phyloP scores from a whole-genome alignment of 129 eudicot species.

The Artemisia annua region DNA sequence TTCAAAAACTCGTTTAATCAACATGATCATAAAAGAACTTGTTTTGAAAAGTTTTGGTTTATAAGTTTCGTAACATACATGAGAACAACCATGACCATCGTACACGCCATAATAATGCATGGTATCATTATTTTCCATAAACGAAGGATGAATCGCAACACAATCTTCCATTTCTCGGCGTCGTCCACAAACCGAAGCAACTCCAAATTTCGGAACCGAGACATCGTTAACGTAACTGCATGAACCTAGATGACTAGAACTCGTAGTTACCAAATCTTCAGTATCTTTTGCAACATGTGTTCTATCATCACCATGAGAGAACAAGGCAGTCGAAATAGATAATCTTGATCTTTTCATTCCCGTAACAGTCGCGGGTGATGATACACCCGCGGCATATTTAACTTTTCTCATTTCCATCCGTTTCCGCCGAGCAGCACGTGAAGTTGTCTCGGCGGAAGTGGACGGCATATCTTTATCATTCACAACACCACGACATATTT shows the following conservation, averaged over 20 bases:
- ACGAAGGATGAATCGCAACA: constrained; percentile 46
- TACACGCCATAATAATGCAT: constrained; percentile 48
- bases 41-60: background rate
- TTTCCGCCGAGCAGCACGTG: constrained; percentile 36
- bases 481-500: constrained; percentile 21
- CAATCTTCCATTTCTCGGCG: constrained; percentile 61
- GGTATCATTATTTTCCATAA: background rate
- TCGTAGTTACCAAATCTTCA: background rate
- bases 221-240: background rate
- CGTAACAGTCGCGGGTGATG: background rate
- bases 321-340: constrained; percentile 4
- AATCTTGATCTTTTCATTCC: constrained; percentile 28
- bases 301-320: constrained; percentile 11
- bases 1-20: background rate
- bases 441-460: constrained; percentile 9
- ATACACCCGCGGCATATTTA: constrained; percentile 18
- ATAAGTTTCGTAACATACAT: constrained; percentile 30
- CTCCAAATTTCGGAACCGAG: constrained; percentile 37
- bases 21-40: background rate
- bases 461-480: constrained; percentile 13
- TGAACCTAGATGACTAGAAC: background rate
- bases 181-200: constrained; percentile 52
- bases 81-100: constrained; percentile 66
- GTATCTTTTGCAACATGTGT: background rate
- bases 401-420: constrained; percentile 36